Conservation (phyloP, 2,329 filamentous ascomycete species). For the Trichoderma atrobrunneum region DNA sequence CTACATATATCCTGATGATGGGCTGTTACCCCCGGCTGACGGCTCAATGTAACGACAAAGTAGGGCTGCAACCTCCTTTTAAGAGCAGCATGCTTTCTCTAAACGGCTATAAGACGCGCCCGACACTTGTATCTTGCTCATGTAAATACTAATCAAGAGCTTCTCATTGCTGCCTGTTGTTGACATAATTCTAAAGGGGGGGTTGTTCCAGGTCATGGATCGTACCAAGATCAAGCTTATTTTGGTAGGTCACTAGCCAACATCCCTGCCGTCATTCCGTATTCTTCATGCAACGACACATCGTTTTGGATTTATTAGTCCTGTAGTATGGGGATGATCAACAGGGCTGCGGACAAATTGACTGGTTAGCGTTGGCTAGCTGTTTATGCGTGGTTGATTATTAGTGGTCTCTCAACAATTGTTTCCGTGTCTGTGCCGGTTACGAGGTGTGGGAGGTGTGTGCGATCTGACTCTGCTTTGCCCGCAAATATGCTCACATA, state of each 20-base stretch:
- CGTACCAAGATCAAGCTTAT: constrained; percentile 2
- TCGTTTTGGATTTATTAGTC: not conserved
- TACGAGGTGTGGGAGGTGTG: not conserved
- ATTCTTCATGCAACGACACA: not conserved
- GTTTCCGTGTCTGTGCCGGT: not conserved
- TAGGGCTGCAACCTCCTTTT: not conserved
- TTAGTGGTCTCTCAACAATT: not conserved
- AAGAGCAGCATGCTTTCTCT: not conserved
- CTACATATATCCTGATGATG: not conserved
- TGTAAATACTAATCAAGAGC: not conserved
- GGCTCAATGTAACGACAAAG: not conserved
- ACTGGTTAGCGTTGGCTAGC: not conserved
- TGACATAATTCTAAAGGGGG: not conserved
- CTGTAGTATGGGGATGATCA: not conserved
- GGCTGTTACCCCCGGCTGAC: not conserved
- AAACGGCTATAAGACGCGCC: not conserved
- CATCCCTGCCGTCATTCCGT: not conserved
- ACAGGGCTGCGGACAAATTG: not conserved
- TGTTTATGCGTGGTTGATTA: not conserved
- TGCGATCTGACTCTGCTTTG: not conserved
- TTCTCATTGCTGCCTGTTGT: not conserved
- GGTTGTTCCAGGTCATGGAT: not conserved
- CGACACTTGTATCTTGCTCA: not conserved
- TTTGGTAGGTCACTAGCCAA: not conserved
- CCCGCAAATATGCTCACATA: not conserved